phyloP scores from a whole-genome alignment of 2,329 filamentous ascomycete genomes.

The Huntiella abstrusa region DNA sequence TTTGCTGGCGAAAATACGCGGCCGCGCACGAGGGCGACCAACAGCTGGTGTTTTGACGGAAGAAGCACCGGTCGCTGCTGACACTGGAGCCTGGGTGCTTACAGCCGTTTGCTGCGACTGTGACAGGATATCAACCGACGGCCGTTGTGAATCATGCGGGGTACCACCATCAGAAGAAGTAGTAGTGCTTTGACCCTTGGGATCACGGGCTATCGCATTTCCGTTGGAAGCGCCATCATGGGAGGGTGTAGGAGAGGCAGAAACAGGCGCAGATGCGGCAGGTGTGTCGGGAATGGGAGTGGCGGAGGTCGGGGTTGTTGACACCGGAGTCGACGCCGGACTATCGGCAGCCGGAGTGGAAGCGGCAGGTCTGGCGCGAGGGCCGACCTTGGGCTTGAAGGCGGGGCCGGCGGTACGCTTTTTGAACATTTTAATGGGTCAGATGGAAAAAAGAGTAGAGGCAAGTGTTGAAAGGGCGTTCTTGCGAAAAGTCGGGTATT shows the following conservation, averaged over 20 bases:
- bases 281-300: background rate
- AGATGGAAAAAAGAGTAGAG: background rate
- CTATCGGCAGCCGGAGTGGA: constrained; percentile 2
- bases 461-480: background rate
- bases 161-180: background rate
- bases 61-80: background rate
- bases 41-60: background rate
- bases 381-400: constrained; percentile 53
- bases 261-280: background rate
- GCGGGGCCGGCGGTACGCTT: constrained; percentile 36
- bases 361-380: constrained; percentile 28
- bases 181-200: background rate
- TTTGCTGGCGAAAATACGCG: constrained; percentile 4
- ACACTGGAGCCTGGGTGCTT: background rate
- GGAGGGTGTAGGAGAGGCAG: background rate
- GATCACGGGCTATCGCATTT: too few species aligned
- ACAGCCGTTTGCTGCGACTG: background rate
- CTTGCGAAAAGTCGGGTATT: background rate
- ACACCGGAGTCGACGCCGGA: constrained; percentile 2
- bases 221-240: too few species aligned
- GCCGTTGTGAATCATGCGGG: background rate
- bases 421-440: constrained; percentile 36
- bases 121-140: background rate
- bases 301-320: background rate
- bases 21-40: constrained; percentile 1